phyloP scores from a whole-genome alignment of 306 rosid species.

The Quercus engelmannii region DNA sequence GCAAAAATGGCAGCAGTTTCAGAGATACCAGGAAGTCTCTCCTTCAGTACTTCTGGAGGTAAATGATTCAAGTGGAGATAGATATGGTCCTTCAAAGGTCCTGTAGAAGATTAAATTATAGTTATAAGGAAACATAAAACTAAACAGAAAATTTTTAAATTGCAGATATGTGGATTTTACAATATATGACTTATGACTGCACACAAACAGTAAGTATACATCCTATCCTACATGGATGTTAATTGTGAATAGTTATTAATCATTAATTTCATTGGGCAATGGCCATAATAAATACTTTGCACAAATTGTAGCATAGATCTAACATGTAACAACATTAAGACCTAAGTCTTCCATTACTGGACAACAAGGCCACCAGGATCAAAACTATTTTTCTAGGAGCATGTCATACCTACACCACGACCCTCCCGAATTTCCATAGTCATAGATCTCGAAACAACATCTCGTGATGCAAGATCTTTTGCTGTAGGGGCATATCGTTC shows the following conservation, averaged over 20 bases:
- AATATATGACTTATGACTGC: neutral
- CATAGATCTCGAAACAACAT: conserved; percentile 94
- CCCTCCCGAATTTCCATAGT: conserved; percentile 98
- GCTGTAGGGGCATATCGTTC: conserved; percentile 98
- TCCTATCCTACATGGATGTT: neutral
- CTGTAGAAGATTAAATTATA: conserved; percentile 40
- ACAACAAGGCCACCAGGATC: conserved; percentile 5
- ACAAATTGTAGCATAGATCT: neutral
- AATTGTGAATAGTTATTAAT: neutral
- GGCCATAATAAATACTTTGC: neutral
- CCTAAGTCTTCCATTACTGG: neutral
- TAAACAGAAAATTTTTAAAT: neutral
- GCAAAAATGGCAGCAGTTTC: conserved; percentile 99
- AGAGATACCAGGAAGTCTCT: conserved; percentile 99
- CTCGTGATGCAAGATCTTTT: conserved; percentile 98
- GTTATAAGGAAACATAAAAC: neutral
- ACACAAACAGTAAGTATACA: neutral
- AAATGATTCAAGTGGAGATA: conserved; percentile 97
- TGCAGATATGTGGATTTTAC: no score
- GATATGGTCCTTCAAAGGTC: conserved; percentile 96
- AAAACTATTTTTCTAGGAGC: neutral
- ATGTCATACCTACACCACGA: conserved; percentile 86
- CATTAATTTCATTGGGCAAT: neutral
- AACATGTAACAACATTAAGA: neutral
- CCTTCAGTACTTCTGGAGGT: conserved; percentile 98